Conservation (phyloP, 257 asterid genomes). For the Plectranthus barbatus region DNA sequence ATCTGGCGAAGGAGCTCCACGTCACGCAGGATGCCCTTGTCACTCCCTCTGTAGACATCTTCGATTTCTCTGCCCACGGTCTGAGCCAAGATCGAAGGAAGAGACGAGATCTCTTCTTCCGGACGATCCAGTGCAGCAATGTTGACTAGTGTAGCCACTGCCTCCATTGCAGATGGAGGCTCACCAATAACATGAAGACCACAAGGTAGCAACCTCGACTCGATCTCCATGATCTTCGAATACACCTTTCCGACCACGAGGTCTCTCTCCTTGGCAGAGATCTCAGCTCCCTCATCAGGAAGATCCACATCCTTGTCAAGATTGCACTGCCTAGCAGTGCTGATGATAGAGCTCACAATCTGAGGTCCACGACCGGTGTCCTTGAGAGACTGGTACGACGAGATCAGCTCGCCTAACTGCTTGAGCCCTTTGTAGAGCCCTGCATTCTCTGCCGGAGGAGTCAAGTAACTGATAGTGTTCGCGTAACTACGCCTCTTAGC, state of each 20-base stretch:
- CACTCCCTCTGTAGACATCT: slow-evolving; percentile 74
- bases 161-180: slow-evolving; percentile 97
- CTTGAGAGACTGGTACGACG: slow-evolving; percentile 86
- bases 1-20: slow-evolving; percentile 87
- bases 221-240: slow-evolving; percentile 95
- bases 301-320: slow-evolving; percentile 91
- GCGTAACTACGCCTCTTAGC: slow-evolving; percentile 96
- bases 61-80: slow-evolving; percentile 74
- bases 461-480: slow-evolving; percentile 90
- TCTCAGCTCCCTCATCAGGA: slow-evolving; percentile 76
- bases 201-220: slow-evolving; percentile 83
- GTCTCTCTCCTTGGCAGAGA: slow-evolving; percentile 69
- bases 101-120: slow-evolving; percentile 66
- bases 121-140: slow-evolving; percentile 91
- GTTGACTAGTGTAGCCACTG: slow-evolving; percentile 84
- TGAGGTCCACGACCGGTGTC: slow-evolving; percentile 89
- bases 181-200: slow-evolving; percentile 96
- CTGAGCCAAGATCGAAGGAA: slow-evolving; percentile 72
- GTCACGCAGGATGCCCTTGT: slow-evolving; percentile 67
- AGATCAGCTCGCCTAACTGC: slow-evolving; percentile 85
- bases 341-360: slow-evolving; percentile 83
- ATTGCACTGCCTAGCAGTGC: slow-evolving; percentile 91
- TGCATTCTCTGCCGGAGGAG: slow-evolving; percentile 98
- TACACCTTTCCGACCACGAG: slow-evolving; percentile 82
- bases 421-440: slow-evolving; percentile 97